Evolutionary conservation across 345 rosid genomes (phyloP), one percentile per base, ranked within the genome.

Genomic region (Salix viminalis): DNA sequence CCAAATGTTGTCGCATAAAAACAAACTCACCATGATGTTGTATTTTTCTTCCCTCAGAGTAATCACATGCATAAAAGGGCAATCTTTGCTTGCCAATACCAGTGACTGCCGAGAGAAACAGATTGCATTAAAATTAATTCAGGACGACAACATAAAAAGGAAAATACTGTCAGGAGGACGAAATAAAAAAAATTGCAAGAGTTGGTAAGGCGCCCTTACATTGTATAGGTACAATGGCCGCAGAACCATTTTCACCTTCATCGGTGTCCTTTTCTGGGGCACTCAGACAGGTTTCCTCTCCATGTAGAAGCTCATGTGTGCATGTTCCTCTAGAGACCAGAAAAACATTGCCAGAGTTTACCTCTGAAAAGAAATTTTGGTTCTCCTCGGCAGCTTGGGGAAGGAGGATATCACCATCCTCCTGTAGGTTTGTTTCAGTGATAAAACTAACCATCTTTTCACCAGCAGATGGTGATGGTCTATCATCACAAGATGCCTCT

Each of bases 371-470:
- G 24, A 67, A 42, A 36, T 19, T 36, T 50, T 64, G 70, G 52
- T 64, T 65, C 16, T 62, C 77, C 18, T 26, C 64, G n/a, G 61
- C 14, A 50, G 15, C 65, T 48, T 71, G 24, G 28, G 46, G 18
- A 46, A 54, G 50, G 73, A 64, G 34, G 69, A 30, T 24, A 48
- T 36, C 9, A 21, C 41, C 26, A 69, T 46, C 75, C 69, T 23
- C 78, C 69, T 58, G 46, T 18, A 74, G 39, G 8, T 50, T 72
- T 64, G 21, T 71, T 44, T 77, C 76, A n/a, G 26, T 39, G 65
- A 32, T 68, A 69, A 50, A 61, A 6, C 54, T 54, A 26, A 28
- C 7, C 72, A 56, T 67, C 50, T 32, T 24, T 62, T 42, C 67
- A 30, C 37, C 32, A 1, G 54, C 58, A 77, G 44, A 42, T 46